Percentiles rank a stretch among this genome's conserved stretches.
phyloP scores from a whole-genome alignment of 768 basidiomycete genomes.

The Mycena metata region DNA sequence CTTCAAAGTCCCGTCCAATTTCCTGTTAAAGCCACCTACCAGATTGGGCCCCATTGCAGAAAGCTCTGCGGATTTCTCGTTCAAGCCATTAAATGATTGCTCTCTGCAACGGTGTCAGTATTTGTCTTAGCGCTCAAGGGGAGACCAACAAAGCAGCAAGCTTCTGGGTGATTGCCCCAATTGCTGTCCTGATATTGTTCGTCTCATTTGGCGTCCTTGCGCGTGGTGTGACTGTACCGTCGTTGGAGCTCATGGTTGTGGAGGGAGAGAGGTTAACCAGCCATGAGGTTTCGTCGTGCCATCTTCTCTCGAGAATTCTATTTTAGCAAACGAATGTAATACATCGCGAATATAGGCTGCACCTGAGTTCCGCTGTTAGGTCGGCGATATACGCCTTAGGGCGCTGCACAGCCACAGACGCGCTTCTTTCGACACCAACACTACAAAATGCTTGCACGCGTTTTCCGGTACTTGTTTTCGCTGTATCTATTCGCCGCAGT shows the following conservation, averaged over 20 bases:
- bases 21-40: constrained; percentile 40
- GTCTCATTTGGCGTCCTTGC: constrained; percentile 23
- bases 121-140: too few species aligned
- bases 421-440: background rate
- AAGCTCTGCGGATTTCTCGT: constrained; percentile 48
- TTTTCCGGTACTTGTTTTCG: constrained; percentile 46
- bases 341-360: background rate
- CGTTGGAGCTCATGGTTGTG: constrained; percentile 31
- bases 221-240: constrained; percentile 36
- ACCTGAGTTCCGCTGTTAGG: too few species aligned
- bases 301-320: constrained; percentile 17
- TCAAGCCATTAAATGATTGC: constrained; percentile 46
- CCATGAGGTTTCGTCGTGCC: constrained; percentile 41
- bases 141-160: constrained; percentile 40
- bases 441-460: constrained; percentile 33
- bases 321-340: background rate
- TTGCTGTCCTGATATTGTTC: constrained; percentile 20
- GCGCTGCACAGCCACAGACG: constrained; percentile 1
- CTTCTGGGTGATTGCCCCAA: constrained; percentile 30
- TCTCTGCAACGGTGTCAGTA: constrained; percentile 32
- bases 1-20: background rate
- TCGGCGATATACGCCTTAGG: too few species aligned
- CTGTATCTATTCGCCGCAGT: constrained; percentile 57
- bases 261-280: background rate
- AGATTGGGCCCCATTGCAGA: constrained; percentile 44